Conservation (phyloP, 495 filamentous ascomycete species). For the Neurospora africana region DNA sequence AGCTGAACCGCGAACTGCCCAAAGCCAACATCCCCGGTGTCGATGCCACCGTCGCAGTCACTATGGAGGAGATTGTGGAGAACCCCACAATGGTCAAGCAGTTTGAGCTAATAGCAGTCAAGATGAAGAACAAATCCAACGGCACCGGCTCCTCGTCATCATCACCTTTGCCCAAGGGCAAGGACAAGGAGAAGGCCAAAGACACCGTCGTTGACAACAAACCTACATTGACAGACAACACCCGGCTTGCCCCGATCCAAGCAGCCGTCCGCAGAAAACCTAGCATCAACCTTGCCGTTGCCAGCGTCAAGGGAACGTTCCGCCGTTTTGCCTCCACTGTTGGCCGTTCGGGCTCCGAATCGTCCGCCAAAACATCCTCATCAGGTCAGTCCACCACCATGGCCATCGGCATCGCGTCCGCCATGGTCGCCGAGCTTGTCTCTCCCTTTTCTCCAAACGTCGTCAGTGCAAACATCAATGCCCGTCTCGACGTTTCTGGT, state of each 20-base stretch:
- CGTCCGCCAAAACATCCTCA: constrained; percentile 3
- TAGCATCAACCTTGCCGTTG: constrained; percentile 15
- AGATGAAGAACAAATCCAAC: constrained; percentile 19
- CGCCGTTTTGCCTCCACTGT: constrained; percentile 24
- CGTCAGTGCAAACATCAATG: constrained; percentile 2
- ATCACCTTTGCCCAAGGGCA: background rate
- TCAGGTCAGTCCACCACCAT: constrained; percentile 4
- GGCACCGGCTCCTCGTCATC: background rate
- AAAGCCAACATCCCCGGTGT: constrained; percentile 10
- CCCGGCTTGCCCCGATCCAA: background rate
- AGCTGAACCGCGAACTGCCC: constrained; percentile 30
- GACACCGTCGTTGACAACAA: background rate
- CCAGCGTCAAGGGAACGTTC: constrained; percentile 12
- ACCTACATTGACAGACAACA: background rate
- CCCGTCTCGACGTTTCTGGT: background rate
- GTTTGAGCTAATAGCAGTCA: constrained; percentile 35
- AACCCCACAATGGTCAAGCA: constrained; percentile 39
- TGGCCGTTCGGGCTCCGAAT: constrained; percentile 4
- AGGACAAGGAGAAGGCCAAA: constrained; percentile 11
- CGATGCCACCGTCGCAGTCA: constrained; percentile 15
- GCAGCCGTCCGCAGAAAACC: constrained; percentile 13
- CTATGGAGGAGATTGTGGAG: constrained; percentile 37
- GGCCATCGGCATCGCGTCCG: constrained; percentile 14
- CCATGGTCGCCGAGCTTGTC: constrained; percentile 17
- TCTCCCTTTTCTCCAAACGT: constrained; percentile 13